Conservation (phyloP, 305 asterid genomes). For the Fraxinus platypoda region DNA sequence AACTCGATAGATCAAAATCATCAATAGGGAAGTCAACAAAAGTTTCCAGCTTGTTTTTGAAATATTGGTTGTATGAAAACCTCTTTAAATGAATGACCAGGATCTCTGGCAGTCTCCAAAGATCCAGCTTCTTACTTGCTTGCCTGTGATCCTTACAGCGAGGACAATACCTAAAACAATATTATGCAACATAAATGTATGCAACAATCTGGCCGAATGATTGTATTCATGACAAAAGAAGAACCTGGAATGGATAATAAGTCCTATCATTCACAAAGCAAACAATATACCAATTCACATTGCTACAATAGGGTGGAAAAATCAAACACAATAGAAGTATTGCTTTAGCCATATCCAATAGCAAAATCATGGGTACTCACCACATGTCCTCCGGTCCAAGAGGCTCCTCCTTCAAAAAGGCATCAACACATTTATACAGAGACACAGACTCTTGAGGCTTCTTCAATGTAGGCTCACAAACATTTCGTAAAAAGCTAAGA, state of each 20-base stretch:
- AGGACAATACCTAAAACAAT: conserved; percentile 63
- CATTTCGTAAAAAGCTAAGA: conserved; percentile 50
- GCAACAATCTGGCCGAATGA: background rate
- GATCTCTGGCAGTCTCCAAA: conserved; percentile 86
- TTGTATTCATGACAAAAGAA: background rate
- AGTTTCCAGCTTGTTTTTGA: conserved; percentile 65
- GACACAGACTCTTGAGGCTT: conserved; percentile 53
- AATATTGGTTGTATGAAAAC: conserved; percentile 54
- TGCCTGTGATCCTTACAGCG: conserved; percentile 66
- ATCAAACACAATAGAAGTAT: background rate
- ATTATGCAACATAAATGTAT: background rate
- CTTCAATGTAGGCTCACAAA: conserved; percentile 32
- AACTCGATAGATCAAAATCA: conserved; percentile 62
- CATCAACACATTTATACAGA: conserved; percentile 63
- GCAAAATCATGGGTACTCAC: conserved; percentile 34
- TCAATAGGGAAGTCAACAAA: conserved; percentile 71
- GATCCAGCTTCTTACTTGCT: conserved; percentile 73
- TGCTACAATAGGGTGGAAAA: background rate
- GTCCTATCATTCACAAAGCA: background rate
- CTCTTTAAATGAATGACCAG: conserved; percentile 76
- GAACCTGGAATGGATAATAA: background rate
- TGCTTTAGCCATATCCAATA: conserved; percentile 10
- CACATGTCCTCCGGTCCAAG: conserved; percentile 90
- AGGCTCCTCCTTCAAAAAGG: conserved; percentile 83
- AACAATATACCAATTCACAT: background rate